phyloP scores from a whole-genome alignment of 768 basidiomycete species.

The Leccinum fibrillosum region DNA sequence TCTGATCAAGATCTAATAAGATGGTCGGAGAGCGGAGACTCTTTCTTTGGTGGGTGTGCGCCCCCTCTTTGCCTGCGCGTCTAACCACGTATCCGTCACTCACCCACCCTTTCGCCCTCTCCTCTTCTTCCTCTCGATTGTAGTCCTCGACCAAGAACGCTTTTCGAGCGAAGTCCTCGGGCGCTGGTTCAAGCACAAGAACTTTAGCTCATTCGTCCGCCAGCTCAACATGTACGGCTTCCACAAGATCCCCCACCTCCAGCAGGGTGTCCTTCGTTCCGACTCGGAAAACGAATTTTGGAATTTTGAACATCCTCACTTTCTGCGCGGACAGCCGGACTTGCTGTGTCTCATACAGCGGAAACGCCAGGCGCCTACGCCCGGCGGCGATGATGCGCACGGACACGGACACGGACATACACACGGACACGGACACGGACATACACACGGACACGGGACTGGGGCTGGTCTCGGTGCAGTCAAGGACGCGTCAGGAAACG shows the following conservation, averaged over 20 bases:
- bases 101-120: background rate
- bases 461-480: background rate
- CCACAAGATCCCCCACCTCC: slow-evolving; percentile 94
- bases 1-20: slow-evolving; percentile 80
- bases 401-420: background rate
- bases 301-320: slow-evolving; percentile 92
- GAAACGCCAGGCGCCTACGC: slow-evolving; percentile 54
- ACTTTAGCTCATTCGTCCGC: slow-evolving; percentile 93
- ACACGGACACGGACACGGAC: background rate
- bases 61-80: background rate
- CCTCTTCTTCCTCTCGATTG: background rate
- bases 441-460: background rate
- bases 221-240: slow-evolving; percentile 98
- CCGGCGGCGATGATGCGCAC: slow-evolving; percentile 32
- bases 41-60: slow-evolving; percentile 86
- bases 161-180: slow-evolving; percentile 89
- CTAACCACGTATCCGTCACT: background rate
- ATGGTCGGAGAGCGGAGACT: slow-evolving; percentile 90
- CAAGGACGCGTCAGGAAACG: slow-evolving; percentile 16
- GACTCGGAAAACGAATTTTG: slow-evolving; percentile 80
- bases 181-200: slow-evolving; percentile 96
- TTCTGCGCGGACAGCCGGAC: slow-evolving; percentile 86
- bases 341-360: slow-evolving; percentile 84
- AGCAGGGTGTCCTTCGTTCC: slow-evolving; percentile 86
- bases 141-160: slow-evolving; percentile 89